Conservation (phyloP, 345 rosid species). For the Kandelia obovata region DNA sequence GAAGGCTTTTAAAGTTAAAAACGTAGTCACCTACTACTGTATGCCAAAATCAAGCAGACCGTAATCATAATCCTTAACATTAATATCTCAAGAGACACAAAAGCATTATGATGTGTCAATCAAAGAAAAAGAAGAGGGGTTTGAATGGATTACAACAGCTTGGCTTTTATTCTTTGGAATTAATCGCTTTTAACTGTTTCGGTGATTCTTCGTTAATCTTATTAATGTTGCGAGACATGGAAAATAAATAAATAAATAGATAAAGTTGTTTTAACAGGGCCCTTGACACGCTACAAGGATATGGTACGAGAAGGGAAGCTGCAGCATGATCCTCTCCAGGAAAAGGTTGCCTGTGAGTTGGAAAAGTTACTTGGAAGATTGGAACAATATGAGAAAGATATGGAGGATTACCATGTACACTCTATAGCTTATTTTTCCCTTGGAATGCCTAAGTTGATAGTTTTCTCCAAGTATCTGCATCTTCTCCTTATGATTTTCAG, state of each 20-base stretch:
- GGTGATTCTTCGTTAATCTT: not conserved
- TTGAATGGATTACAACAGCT: no score
- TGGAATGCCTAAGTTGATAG: not conserved
- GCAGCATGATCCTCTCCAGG: slow-evolving; percentile 73
- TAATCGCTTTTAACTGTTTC: not conserved
- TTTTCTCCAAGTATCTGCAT: not conserved
- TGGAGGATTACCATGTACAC: slow-evolving; percentile 78
- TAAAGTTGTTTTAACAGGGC: slow-evolving; percentile 33
- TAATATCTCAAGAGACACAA: no score
- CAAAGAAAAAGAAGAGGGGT: no score
- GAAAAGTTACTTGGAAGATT: slow-evolving; percentile 65
- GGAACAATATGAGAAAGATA: slow-evolving; percentile 74
- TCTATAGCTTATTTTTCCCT: not conserved
- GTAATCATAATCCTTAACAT: no score
- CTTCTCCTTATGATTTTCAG: slow-evolving; percentile 29
- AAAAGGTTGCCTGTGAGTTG: slow-evolving; percentile 60
- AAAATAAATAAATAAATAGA: not conserved
- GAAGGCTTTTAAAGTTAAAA: no score
- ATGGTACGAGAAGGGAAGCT: slow-evolving; percentile 71
- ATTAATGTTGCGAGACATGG: not conserved
- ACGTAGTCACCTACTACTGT: no score
- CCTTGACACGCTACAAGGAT: slow-evolving; percentile 46
- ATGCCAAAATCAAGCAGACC: no score
- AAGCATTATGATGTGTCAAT: no score
- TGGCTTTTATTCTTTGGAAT: no score